phyloP scores from a whole-genome alignment of 2,329 filamentous ascomycete species.

The Aspergillus brasiliensis region DNA sequence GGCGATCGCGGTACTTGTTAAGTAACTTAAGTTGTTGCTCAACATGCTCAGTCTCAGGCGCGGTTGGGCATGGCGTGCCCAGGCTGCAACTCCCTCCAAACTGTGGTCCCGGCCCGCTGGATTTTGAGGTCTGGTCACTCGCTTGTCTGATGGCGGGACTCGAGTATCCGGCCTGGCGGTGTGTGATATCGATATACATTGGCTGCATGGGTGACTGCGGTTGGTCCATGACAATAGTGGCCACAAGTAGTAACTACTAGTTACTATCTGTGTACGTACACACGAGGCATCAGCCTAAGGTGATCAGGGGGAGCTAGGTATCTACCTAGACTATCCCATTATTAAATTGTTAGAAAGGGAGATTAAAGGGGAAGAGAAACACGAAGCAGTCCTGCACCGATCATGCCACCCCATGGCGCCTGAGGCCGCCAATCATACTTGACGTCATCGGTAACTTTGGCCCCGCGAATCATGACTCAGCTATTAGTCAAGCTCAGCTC shows the following conservation, averaged over 20 bases:
- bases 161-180: constrained; percentile 7
- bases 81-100: neutral
- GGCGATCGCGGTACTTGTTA: constrained; percentile 10
- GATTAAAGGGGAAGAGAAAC: constrained; percentile 8
- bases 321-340: too few relatives aligned
- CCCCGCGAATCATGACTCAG: constrained; percentile 7
- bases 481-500: neutral
- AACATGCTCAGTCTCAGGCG: too few relatives aligned
- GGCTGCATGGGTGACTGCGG: neutral
- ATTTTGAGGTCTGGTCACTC: constrained; percentile 9
- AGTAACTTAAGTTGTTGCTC: neutral
- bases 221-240: neutral
- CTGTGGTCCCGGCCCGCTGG: constrained; percentile 2
- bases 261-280: too few relatives aligned
- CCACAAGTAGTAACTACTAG: neutral
- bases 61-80: constrained; percentile 2
- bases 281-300: too few relatives aligned
- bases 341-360: neutral
- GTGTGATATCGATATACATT: neutral
- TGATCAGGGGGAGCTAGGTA: too few relatives aligned
- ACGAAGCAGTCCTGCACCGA: constrained; percentile 7
- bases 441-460: constrained; percentile 10
- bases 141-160: constrained; percentile 16
- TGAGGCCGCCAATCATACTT: constrained; percentile 4
- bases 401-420: constrained; percentile 14